phyloP scores from a whole-genome alignment of 352 stramenopile genomes.

The Peronospora belbahrii region DNA sequence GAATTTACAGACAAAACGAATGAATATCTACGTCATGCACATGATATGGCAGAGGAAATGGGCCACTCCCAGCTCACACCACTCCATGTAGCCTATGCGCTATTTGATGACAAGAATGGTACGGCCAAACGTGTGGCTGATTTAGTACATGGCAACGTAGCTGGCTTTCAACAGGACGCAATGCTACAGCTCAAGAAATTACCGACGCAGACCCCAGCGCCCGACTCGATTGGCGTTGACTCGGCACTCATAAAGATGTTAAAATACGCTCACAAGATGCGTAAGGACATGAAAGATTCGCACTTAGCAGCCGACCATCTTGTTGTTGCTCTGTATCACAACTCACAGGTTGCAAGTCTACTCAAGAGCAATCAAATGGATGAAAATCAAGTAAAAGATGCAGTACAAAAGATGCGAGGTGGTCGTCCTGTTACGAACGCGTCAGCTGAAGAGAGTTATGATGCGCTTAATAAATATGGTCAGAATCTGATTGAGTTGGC shows the following conservation, averaged over 20 bases:
- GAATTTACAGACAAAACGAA: constrained; percentile 80
- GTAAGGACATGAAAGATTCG: constrained; percentile 77
- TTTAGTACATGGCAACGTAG: constrained; percentile 40
- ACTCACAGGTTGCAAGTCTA: constrained; percentile 41
- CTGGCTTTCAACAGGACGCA: constrained; percentile 41
- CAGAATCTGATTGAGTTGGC: constrained; percentile 91
- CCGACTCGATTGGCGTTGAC: constrained; percentile 50
- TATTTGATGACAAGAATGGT: constrained; percentile 61
- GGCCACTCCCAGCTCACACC: constrained; percentile 71
- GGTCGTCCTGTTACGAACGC: constrained; percentile 64
- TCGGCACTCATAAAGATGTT: constrained; percentile 70
- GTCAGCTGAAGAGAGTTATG: constrained; percentile 87
- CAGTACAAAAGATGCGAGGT: constrained; percentile 49
- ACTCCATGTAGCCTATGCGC: constrained; percentile 54
- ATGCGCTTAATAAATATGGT: constrained; percentile 92
- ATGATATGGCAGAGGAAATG: constrained; percentile 49
- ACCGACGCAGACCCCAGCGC: constrained; percentile 63
- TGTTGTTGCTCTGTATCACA: constrained; percentile 63
- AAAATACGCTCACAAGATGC: constrained; percentile 73
- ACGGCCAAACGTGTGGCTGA: constrained; percentile 47
- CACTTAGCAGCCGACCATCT: constrained; percentile 69
- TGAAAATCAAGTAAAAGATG: constrained; percentile 56
- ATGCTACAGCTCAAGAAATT: constrained; percentile 53
- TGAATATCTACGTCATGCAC: constrained; percentile 44
- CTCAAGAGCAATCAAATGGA: constrained; percentile 66